A percentile compares a stretch with the other conserved stretches of the same genome.
Evolutionary conservation across 2,329 filamentous ascomycete genomes (phyloP).

Genomic region (Ceratocystis ficicola): DNA sequence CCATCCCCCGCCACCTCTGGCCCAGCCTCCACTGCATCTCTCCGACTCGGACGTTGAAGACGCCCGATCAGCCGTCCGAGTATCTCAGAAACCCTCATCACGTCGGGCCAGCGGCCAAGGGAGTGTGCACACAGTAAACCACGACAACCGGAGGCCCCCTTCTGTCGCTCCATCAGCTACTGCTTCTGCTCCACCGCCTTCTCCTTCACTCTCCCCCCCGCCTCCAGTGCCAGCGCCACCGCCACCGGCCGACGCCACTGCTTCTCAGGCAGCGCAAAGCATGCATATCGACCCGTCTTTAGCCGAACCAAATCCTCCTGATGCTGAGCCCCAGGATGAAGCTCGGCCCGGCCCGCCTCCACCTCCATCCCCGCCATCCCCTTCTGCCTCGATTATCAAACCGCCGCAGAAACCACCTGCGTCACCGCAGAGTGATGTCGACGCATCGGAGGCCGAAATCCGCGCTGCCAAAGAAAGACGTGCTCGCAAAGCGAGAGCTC

Average conservation of each 20-base stretch:
- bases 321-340: not conserved
- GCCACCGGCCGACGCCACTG: not conserved
- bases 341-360: conserved; percentile 15
- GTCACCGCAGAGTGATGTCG: conserved; percentile 3
- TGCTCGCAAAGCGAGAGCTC: conserved; percentile 19
- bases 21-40: conserved; percentile 1
- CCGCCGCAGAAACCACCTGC: not conserved
- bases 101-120: conserved; percentile 13
- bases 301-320: not conserved
- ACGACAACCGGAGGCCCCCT: not conserved
- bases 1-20: conserved; percentile 11
- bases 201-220: not conserved
- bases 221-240: not conserved
- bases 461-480: conserved; percentile 19
- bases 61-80: conserved; percentile 17
- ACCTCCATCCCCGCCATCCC: conserved; percentile 13
- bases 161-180: not conserved
- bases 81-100: conserved; percentile 13
- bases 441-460: conserved; percentile 18
- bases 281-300: not conserved
- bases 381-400: conserved; percentile 7
- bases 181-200: not conserved
- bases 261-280: conserved; percentile 4
- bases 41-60: conserved; percentile 20
- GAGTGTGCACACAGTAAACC: conserved; percentile 9